These are phyloP conservation scores for Botrytis paeoniae DNA, from an alignment of 2,329 filamentous ascomycete genomes.

Conservation along the genomic window DNA sequence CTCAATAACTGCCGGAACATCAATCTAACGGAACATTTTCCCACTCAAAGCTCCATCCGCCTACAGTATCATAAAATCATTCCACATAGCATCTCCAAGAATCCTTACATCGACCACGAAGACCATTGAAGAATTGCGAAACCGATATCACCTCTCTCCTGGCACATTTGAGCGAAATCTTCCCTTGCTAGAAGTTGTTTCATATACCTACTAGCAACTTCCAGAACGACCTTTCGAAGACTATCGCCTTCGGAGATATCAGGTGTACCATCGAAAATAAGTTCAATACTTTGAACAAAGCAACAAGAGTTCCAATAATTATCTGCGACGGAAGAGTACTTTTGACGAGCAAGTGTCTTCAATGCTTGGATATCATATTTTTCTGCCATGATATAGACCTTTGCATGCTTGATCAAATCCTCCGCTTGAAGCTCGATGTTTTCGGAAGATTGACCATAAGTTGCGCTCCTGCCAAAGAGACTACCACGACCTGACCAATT, in stretches of 20 bases:
- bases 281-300: slow-evolving; percentile 19
- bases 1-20: background rate
- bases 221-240: slow-evolving; percentile 12
- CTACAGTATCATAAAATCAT: background rate
- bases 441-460: background rate
- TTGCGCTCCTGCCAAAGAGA: background rate
- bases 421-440: background rate
- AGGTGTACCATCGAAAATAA: slow-evolving; percentile 24
- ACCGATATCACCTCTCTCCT: slow-evolving; percentile 20
- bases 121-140: slow-evolving; percentile 13
- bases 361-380: slow-evolving; percentile 24
- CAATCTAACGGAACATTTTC: too few relatives aligned
- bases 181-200: slow-evolving; percentile 9
- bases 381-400: slow-evolving; percentile 24
- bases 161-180: slow-evolving; percentile 22
- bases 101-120: background rate
- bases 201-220: slow-evolving; percentile 5
- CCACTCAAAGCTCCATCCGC: background rate
- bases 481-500: background rate
- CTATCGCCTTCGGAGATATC: slow-evolving; percentile 3
- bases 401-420: slow-evolving; percentile 19
- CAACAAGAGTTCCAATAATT: slow-evolving; percentile 11
- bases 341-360: slow-evolving; percentile 19
- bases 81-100: background rate
- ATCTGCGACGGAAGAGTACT: slow-evolving; percentile 2